Evolutionary conservation across 768 basidiomycete genomes (phyloP), one percentile per base, ranked within the genome.

Genomic region (Hirschioporus abietinus): DNA sequence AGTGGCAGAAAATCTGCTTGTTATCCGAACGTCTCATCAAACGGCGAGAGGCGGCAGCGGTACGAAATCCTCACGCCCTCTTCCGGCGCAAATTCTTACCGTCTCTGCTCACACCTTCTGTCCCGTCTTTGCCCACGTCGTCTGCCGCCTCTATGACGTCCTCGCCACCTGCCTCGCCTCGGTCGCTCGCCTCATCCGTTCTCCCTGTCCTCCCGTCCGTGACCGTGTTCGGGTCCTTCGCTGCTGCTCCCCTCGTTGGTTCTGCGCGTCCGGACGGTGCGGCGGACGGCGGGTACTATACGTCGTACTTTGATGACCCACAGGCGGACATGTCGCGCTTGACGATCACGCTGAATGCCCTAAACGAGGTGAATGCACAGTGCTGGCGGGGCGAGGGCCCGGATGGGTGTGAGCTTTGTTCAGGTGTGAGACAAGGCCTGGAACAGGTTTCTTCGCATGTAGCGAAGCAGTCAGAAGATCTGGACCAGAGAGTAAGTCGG

Each of bases 41-140:
- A 77, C 87, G 96, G 78, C 87, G 93, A 73, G 92, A 96, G 83
- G 91, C 93, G 78, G 90, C 92, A 81, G 90, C 92, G 83, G 93
- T 92, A 90, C 86, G 92, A 81, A 78, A 77, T 77, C 74, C 74
- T 76, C 81, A 86, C 80, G 82, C 83, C 71, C 65, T 73, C 80
- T 81, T 85, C 78, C 83, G 82, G 81, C 85, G 83, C 77, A 76
- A 82, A 76, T 85, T 83, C 79, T 79, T 88, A 74, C 84, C 83
- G 79, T 82, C 90, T 91, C 86, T 91, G 80, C 82, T 89, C 78
- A 76, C 81, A 72, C 81, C 83, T 75, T 75, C 78, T 71, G 80
- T 82, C 76, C 79, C 81, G 69, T 73, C 78, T 65, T 71, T 76
- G 72, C 64, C 70, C 34, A 18, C 25, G 73, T 52, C 75, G 68